phyloP scores from a whole-genome alignment of 2,329 filamentous ascomycete species.

The Claviceps citrina region DNA sequence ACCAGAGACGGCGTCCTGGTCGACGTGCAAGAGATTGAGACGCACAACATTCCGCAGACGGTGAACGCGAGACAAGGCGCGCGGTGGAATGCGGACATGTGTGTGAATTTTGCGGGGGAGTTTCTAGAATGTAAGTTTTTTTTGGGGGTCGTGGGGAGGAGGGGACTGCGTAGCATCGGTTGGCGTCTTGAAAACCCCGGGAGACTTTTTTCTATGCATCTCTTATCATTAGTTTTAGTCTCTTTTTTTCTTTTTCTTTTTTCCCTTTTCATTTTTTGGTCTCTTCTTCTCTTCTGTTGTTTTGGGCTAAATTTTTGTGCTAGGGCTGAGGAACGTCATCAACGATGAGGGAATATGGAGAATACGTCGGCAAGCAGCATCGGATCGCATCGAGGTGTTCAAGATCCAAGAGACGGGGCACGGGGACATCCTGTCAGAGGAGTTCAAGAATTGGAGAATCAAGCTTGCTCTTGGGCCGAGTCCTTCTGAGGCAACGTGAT shows the following conservation, averaged over 20 bases:
- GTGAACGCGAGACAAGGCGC: constrained; percentile 50
- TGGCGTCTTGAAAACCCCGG: too few relatives aligned
- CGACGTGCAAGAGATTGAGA: constrained; percentile 64
- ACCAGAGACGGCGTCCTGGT: constrained; percentile 55
- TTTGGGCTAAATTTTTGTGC: background rate
- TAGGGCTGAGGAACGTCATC: constrained; percentile 48
- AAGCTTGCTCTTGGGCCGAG: constrained; percentile 29
- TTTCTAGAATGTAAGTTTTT: constrained; percentile 58
- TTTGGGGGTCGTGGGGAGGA: too few relatives aligned
- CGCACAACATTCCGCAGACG: constrained; percentile 59
- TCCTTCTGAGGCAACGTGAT: background rate
- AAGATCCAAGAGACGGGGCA: constrained; percentile 59
- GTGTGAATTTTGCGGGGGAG: constrained; percentile 72
- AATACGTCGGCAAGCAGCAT: constrained; percentile 50
- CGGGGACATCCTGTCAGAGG: constrained; percentile 58
- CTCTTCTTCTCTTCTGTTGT: background rate
- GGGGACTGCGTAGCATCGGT: too few relatives aligned
- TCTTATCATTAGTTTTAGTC: too few relatives aligned
- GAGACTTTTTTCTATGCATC: too few relatives aligned
- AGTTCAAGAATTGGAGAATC: constrained; percentile 63
- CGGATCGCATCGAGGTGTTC: constrained; percentile 55
- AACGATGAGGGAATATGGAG: constrained; percentile 67
- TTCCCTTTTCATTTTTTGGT: constrained; percentile 1
- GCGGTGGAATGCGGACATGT: constrained; percentile 82
- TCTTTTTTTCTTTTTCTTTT: background rate